These are phyloP conservation scores for Zhuliangozyma parablackwelliae DNA, from an alignment of 1,139 yeast species.

Conservation along the genomic window DNA sequence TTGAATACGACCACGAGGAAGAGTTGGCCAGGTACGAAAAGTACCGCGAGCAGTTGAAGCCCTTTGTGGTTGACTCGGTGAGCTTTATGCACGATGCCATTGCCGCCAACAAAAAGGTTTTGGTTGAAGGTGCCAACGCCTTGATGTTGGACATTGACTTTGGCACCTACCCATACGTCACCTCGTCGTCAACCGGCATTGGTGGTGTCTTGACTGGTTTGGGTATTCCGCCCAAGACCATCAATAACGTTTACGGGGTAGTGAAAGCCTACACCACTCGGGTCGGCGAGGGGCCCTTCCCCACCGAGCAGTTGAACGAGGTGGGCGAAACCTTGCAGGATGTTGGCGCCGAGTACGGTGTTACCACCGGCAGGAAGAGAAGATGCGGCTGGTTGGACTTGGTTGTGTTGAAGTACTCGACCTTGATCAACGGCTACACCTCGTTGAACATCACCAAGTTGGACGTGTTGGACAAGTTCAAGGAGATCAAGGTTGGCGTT, in stretches of 20 bases:
- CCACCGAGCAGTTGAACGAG: conserved; percentile 89
- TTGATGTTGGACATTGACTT: conserved; percentile 95
- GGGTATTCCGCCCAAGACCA: conserved; percentile 85
- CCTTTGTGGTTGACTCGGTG: conserved; percentile 91
- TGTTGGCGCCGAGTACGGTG: conserved; percentile 96
- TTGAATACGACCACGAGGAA: conserved; percentile 78
- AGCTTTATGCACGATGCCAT: conserved; percentile 86
- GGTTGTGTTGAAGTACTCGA: conserved; percentile 89
- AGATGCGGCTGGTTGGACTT: conserved; percentile 99
- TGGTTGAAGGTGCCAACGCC: conserved; percentile 98
- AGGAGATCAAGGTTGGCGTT: conserved; percentile 82
- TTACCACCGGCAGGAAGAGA: conserved; percentile 98
- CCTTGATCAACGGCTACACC: conserved; percentile 90
- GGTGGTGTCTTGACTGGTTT: conserved; percentile 98
- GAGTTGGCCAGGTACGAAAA: conserved; percentile 75
- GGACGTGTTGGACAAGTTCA: conserved; percentile 87
- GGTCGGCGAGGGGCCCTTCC: conserved; percentile 99
- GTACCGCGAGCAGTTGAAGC: conserved; percentile 70
- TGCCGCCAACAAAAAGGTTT: conserved; percentile 70
- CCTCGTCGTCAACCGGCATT: conserved; percentile 91
- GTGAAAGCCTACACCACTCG: conserved; percentile 98
- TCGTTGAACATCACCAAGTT: conserved; percentile 89
- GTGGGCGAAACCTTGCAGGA: conserved; percentile 83
- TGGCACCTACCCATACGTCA: conserved; percentile 97
- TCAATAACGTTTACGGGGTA: conserved; percentile 84